Evolutionary conservation across 1,284 basidiomycete genomes (phyloP).

Genomic region (Malassezia sp.): DNA sequence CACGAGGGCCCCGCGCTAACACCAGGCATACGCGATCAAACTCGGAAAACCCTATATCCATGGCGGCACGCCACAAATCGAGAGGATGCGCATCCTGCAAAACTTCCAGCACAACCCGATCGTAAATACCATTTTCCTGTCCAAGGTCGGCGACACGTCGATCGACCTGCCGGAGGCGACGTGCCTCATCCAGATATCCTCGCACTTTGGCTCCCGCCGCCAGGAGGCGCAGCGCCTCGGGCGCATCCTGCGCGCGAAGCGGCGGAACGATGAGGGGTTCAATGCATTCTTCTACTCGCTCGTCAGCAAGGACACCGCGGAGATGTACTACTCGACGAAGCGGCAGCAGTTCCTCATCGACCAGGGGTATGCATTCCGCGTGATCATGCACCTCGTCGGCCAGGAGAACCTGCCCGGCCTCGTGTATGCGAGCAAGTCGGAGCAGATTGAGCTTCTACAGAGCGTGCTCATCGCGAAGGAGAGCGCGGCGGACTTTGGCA

Average conservation of each 20-base stretch:
- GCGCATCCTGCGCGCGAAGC: constrained; percentile 84
- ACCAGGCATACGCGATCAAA: constrained; percentile 91
- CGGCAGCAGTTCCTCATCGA: constrained; percentile 97
- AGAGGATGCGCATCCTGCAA: constrained; percentile 86
- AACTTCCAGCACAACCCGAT: constrained; percentile 86
- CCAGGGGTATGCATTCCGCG: constrained; percentile 97
- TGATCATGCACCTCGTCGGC: constrained; percentile 93
- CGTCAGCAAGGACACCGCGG: constrained; percentile 95
- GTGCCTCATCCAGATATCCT: constrained; percentile 98
- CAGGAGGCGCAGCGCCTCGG: constrained; percentile 95
- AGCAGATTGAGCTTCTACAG: constrained; percentile 85
- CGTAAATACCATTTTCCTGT: constrained; percentile 96
- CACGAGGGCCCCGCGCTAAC: no score
- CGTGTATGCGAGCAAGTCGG: constrained; percentile 77
- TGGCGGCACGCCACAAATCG: constrained; percentile 86
- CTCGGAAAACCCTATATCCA: constrained; percentile 91
- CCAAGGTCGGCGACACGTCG: constrained; percentile 97
- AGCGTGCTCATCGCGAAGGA: constrained; percentile 85
- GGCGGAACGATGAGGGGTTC: constrained; percentile 97
- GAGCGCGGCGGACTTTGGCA: constrained; percentile 75
- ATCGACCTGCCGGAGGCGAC: constrained; percentile 98
- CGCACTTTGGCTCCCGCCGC: constrained; percentile 92
- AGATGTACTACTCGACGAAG: constrained; percentile 99
- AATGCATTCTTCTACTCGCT: constrained; percentile 99
- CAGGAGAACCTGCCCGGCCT: constrained; percentile 73